Conservation (phyloP, 2,329 filamentous ascomycete species). For the Scolecobasidium constrictum region DNA sequence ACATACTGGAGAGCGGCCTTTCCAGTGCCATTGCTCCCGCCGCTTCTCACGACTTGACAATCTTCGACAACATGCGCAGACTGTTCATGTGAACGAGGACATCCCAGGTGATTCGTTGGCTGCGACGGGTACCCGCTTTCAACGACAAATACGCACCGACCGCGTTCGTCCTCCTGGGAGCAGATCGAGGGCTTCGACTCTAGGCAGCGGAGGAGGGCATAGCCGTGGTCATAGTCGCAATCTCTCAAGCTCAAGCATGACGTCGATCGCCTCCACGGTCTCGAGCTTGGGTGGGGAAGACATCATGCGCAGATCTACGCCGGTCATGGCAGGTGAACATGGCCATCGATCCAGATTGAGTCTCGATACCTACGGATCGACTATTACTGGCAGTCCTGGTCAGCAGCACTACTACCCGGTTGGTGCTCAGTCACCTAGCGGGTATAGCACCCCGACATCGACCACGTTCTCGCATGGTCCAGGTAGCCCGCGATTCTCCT, state of each 20-base stretch:
- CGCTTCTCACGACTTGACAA: constrained; percentile 93
- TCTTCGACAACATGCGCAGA: constrained; percentile 90
- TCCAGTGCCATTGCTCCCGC: constrained; percentile 89
- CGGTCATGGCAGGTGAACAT: constrained; percentile 69
- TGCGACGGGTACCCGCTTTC: constrained; percentile 82
- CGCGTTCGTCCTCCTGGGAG: constrained; percentile 63
- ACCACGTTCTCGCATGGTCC: constrained; percentile 68
- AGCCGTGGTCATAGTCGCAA: constrained; percentile 55
- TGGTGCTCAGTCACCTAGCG: constrained; percentile 56
- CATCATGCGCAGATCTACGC: constrained; percentile 61
- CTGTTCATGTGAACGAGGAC: constrained; percentile 94
- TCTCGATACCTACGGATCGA: constrained; percentile 50
- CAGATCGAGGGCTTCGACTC: constrained; percentile 66
- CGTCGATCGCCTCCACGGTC: constrained; percentile 60
- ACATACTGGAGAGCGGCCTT: constrained; percentile 93
- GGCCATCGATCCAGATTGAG: constrained; percentile 49
- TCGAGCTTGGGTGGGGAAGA: constrained; percentile 44
- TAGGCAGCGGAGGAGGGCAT: constrained; percentile 51
- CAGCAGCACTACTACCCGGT: constrained; percentile 48
- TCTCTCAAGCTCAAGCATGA: constrained; percentile 78
- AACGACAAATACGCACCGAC: constrained; percentile 83
- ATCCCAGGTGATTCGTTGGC: constrained; percentile 90
- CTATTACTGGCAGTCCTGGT: constrained; percentile 50
- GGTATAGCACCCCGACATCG: constrained; percentile 74
- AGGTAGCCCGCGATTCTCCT: constrained; percentile 65